Evolutionary conservation across 1,284 basidiomycete species (phyloP).

Genomic region (Phellopilus nigrolimitatus): DNA sequence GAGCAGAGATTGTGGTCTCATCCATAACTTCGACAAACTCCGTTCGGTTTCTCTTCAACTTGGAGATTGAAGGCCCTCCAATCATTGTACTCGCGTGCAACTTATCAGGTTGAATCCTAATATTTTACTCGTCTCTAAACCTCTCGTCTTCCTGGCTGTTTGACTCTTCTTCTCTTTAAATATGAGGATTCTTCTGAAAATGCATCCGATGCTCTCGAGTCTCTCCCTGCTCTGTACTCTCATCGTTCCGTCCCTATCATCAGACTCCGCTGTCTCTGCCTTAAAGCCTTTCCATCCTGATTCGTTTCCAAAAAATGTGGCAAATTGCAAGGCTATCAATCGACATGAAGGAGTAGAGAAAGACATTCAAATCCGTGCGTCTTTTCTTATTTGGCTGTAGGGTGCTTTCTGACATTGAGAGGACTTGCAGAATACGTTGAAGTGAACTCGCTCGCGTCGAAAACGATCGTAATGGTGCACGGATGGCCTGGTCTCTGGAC

Average conservation of each 20-base stretch:
- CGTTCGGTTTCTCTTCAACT: too few species aligned
- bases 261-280: background rate
- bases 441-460: constrained; percentile 46
- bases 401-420: background rate
- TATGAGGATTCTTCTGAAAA: too few species aligned
- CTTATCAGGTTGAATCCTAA: too few species aligned
- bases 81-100: too few species aligned
- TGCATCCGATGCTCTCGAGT: background rate
- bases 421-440: constrained; percentile 52
- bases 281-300: constrained; percentile 34
- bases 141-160: too few species aligned
- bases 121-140: too few species aligned
- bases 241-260: background rate
- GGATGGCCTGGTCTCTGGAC: constrained; percentile 75
- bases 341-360: constrained; percentile 29
- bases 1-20: too few species aligned
- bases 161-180: too few species aligned
- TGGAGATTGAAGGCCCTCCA: too few species aligned
- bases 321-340: constrained; percentile 36
- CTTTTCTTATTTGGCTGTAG: background rate
- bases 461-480: constrained; percentile 60
- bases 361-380: constrained; percentile 37
- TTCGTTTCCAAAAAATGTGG: constrained; percentile 32
- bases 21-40: too few species aligned
- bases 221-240: background rate